These are phyloP conservation scores for Boehmeria nivea DNA, from an alignment of 306 rosid species.

Conservation along the genomic window DNA sequence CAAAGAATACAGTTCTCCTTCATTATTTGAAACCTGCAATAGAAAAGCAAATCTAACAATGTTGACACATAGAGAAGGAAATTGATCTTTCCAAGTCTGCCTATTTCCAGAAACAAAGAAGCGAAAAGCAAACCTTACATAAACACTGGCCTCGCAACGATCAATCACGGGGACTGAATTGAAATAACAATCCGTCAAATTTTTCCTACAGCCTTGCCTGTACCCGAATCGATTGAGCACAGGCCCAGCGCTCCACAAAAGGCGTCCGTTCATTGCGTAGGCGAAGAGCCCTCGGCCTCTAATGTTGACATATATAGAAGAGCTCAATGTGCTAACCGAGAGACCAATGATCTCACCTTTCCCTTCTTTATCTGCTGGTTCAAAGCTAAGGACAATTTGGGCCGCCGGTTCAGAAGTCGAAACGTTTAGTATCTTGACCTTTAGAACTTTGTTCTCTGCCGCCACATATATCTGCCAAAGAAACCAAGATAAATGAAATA, in stretches of 20 bases:
- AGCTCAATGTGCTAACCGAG: conserved; percentile 54
- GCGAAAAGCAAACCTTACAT: conserved; percentile 47
- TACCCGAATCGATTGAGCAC: conserved; percentile 57
- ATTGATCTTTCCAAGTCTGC: too few relatives aligned
- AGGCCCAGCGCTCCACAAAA: conserved; percentile 73
- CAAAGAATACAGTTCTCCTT: conserved; percentile 62
- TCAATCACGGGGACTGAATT: conserved; percentile 62
- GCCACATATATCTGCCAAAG: conserved; percentile 60
- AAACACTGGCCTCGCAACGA: conserved; percentile 70
- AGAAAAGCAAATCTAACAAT: not conserved
- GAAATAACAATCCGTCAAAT: conserved; percentile 48
- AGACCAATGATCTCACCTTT: conserved; percentile 51
- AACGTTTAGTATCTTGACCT: conserved; percentile 38
- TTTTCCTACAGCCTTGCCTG: conserved; percentile 63
- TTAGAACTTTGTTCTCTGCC: conserved; percentile 58
- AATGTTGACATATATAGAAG: conserved; percentile 45
- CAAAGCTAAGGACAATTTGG: conserved; percentile 42
- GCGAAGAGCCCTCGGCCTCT: conserved; percentile 63
- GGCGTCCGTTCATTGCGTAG: conserved; percentile 33
- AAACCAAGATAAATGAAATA: too few relatives aligned
- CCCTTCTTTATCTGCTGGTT: conserved; percentile 37
- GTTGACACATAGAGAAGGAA: not conserved
- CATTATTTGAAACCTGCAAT: conserved; percentile 64
- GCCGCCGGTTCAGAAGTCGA: conserved; percentile 35
- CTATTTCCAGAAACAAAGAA: not conserved